Conservation (phyloP, 192 early-diverging fungal genomes). For the Coemansia sp. region DNA sequence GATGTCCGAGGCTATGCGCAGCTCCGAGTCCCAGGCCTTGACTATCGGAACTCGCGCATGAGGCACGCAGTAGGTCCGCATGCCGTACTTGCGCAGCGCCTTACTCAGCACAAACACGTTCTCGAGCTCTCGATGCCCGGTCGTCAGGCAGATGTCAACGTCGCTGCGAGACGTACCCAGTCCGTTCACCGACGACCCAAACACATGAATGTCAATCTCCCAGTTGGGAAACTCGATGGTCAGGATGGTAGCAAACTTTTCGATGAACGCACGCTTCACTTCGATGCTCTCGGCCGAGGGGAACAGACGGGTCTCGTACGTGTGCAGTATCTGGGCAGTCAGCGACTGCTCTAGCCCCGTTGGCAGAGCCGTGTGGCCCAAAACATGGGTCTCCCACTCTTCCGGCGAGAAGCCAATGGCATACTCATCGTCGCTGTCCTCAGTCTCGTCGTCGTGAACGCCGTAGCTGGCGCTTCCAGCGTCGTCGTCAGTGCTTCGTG, state of each 20-base stretch:
- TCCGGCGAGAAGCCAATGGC: slow-evolving; percentile 43
- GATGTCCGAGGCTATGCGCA: slow-evolving; percentile 88
- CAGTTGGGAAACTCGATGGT: slow-evolving; percentile 79
- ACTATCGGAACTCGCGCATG: slow-evolving; percentile 94
- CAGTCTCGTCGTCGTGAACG: slow-evolving; percentile 7
- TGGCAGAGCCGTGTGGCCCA: slow-evolving; percentile 36
- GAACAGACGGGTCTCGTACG: slow-evolving; percentile 62
- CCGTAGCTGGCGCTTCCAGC: slow-evolving; percentile 1
- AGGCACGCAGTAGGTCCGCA: slow-evolving; percentile 78
- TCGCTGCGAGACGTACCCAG: slow-evolving; percentile 83
- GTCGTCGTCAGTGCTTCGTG: slow-evolving; percentile 9
- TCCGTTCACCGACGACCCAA: slow-evolving; percentile 93
- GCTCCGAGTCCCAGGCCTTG: slow-evolving; percentile 87
- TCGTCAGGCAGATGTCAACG: slow-evolving; percentile 93
- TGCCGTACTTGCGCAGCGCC: slow-evolving; percentile 76
- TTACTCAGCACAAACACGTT: slow-evolving; percentile 76
- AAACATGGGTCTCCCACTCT: slow-evolving; percentile 40
- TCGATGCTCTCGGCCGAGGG: slow-evolving; percentile 72
- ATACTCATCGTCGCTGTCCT: slow-evolving; percentile 30
- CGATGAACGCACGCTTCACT: slow-evolving; percentile 66
- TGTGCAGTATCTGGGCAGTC: slow-evolving; percentile 62
- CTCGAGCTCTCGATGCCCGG: slow-evolving; percentile 74
- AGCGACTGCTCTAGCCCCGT: slow-evolving; percentile 55
- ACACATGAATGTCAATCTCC: slow-evolving; percentile 79
- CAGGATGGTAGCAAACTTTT: slow-evolving; percentile 82